Percentiles rank a stretch among this genome's conserved stretches.
These are phyloP conservation scores for Rugosomyces carneus DNA, from an alignment of 1,284 basidiomycete genomes.

Conservation along the genomic window DNA sequence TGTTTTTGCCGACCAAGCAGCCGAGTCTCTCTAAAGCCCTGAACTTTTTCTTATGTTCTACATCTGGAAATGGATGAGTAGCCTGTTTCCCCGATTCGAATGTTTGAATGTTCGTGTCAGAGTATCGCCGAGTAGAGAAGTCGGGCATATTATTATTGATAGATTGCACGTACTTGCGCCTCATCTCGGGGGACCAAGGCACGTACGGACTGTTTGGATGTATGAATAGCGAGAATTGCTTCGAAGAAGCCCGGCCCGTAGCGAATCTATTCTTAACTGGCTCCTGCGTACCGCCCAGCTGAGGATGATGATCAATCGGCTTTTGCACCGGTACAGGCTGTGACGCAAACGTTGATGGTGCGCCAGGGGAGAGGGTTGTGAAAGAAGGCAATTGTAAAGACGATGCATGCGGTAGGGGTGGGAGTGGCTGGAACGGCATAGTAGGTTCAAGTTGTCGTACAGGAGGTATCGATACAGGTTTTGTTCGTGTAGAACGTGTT, in stretches of 20 bases:
- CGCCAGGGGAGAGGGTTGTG: constrained; percentile 2
- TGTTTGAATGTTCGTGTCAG: constrained; percentile 32
- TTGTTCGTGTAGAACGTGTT: not conserved
- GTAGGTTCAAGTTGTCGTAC: not conserved
- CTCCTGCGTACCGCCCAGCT: not conserved
- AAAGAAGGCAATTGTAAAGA: constrained; percentile 34
- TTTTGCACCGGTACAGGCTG: not conserved
- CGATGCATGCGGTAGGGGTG: constrained; percentile 28
- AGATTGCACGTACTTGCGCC: constrained; percentile 31
- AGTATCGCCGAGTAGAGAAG: constrained; percentile 15
- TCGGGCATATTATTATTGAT: constrained; percentile 19
- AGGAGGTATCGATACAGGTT: not conserved
- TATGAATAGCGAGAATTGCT: constrained; percentile 9
- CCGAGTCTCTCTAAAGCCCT: constrained; percentile 21
- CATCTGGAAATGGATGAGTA: not conserved
- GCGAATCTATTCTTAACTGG: not conserved
- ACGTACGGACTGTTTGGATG: constrained; percentile 46
- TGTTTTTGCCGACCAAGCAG: constrained; percentile 12
- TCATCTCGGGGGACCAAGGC: constrained; percentile 35
- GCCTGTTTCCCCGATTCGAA: constrained; percentile 30
- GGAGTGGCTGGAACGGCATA: constrained; percentile 17
- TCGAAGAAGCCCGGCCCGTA: not conserved
- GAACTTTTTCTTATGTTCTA: constrained; percentile 17
- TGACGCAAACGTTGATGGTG: not conserved
- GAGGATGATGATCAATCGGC: not conserved